Percentiles rank a stretch among this genome's conserved stretches.
phyloP scores from a whole-genome alignment of 306 rosid species.

The Cicer pinnatifidum region DNA sequence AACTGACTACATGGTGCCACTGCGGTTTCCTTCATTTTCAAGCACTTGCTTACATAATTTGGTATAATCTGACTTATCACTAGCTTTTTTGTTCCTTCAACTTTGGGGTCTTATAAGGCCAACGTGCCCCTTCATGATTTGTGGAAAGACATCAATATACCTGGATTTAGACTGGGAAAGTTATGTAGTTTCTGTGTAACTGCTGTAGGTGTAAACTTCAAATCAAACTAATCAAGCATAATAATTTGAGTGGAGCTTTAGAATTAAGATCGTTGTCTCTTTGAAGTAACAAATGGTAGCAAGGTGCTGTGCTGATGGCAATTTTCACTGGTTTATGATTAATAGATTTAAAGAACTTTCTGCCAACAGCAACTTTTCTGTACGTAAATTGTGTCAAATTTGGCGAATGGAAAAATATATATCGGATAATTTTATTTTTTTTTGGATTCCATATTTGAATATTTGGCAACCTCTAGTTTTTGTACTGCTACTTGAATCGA shows the following conservation, averaged over 20 bases:
- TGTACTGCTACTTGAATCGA: neutral
- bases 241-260: neutral
- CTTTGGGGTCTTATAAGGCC: neutral
- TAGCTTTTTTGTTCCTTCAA: neutral
- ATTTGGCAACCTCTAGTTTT: neutral
- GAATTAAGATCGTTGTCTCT: neutral
- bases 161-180: constrained; percentile 7
- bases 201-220: constrained; percentile 18
- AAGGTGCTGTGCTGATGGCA: neutral
- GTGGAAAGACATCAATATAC: constrained; percentile 29
- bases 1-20: neutral
- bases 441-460: neutral
- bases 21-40: neutral
- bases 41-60: constrained; percentile 24
- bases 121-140: constrained; percentile 13
- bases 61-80: neutral
- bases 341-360: neutral
- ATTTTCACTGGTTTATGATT: constrained; percentile 5
- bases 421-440: no score
- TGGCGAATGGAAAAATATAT: neutral
- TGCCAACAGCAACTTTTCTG: neutral
- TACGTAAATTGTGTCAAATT: neutral
- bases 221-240: constrained; percentile 10
- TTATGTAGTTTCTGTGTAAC: constrained; percentile 22
- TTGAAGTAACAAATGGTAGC: neutral